Evolutionary conservation across 805 yeast genomes (phyloP).

Genomic region (Yamadazyma takamatsuzukensis): DNA sequence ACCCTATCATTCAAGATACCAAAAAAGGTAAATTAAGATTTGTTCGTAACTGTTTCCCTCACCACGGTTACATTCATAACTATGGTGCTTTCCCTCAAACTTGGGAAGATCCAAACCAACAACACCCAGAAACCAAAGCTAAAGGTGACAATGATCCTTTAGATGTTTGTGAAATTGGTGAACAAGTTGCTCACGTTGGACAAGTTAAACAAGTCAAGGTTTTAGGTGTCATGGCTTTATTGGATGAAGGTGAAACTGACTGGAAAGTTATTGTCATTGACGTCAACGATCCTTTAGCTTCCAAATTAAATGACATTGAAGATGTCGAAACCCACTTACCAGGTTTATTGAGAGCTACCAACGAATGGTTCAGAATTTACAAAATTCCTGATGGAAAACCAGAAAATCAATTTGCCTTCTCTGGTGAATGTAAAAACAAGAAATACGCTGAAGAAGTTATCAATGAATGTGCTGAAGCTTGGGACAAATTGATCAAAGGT

Average conservation of each 20-base stretch:
- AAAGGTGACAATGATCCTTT: slow-evolving; percentile 93
- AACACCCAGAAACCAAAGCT: slow-evolving; percentile 56
- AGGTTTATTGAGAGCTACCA: slow-evolving; percentile 63
- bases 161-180: slow-evolving; percentile 58
- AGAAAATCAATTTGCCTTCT: slow-evolving; percentile 68
- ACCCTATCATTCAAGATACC: slow-evolving; percentile 96
- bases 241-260: slow-evolving; percentile 95
- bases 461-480: slow-evolving; percentile 61
- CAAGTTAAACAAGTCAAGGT: slow-evolving; percentile 62
- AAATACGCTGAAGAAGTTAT: slow-evolving; percentile 58
- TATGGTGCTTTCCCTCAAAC: slow-evolving; percentile 98
- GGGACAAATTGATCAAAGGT: slow-evolving; percentile 57
- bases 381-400: slow-evolving; percentile 82
- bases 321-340: slow-evolving; percentile 72
- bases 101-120: slow-evolving; percentile 72
- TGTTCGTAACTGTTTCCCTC: slow-evolving; percentile 97
- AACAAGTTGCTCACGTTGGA: slow-evolving; percentile 45
- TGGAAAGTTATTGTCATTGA: slow-evolving; percentile 85
- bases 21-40: slow-evolving; percentile 95
- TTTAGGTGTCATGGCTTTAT: slow-evolving; percentile 71
- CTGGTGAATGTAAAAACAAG: slow-evolving; percentile 60
- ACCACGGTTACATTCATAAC: slow-evolving; percentile 97
- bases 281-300: slow-evolving; percentile 60
- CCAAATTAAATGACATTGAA: slow-evolving; percentile 53
- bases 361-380: slow-evolving; percentile 79